These are phyloP conservation scores for Termitomyces sp. DNA, from an alignment of 768 basidiomycete genomes.

Conservation along the genomic window DNA sequence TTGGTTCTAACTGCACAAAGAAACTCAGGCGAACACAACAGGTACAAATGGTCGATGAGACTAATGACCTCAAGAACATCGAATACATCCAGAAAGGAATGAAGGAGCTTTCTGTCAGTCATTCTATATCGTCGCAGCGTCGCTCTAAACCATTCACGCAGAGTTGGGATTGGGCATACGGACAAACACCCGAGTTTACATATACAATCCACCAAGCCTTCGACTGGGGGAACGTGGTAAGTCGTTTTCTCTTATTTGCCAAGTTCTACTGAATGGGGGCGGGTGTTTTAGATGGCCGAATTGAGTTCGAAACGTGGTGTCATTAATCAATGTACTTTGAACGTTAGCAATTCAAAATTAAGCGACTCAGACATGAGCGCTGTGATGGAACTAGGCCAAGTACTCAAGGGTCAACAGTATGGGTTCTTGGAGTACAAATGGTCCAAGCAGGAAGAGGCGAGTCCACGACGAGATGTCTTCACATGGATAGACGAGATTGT, in stretches of 20 bases:
- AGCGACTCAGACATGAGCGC: neutral
- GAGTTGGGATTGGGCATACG: conserved; percentile 93
- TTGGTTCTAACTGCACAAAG: neutral
- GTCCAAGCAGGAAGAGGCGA: neutral
- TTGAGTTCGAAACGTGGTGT: conserved; percentile 63
- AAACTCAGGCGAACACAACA: conserved; percentile 12
- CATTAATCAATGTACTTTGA: conserved; percentile 43
- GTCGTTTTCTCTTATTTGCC: conserved; percentile 10
- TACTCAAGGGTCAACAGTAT: conserved; percentile 26
- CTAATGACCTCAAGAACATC: conserved; percentile 34
- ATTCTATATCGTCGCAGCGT: neutral
- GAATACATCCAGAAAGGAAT: conserved; percentile 67
- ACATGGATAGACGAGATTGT: conserved; percentile 15
- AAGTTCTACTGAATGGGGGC: neutral
- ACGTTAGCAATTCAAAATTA: conserved; percentile 15
- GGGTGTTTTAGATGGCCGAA: conserved; percentile 30
- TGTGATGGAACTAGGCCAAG: conserved; percentile 6
- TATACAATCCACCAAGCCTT: conserved; percentile 46
- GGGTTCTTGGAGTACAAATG: conserved; percentile 20
- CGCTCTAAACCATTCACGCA: conserved; percentile 21
- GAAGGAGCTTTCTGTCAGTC: conserved; percentile 62
- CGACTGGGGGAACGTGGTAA: conserved; percentile 46
- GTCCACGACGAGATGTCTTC: conserved; percentile 12
- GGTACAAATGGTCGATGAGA: conserved; percentile 40
- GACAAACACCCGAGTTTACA: conserved; percentile 91